Percentiles rank a stretch among this genome's conserved stretches.
phyloP scores from a whole-genome alignment of 169 alveolate genomes.

The Plasmodium malariae region DNA sequence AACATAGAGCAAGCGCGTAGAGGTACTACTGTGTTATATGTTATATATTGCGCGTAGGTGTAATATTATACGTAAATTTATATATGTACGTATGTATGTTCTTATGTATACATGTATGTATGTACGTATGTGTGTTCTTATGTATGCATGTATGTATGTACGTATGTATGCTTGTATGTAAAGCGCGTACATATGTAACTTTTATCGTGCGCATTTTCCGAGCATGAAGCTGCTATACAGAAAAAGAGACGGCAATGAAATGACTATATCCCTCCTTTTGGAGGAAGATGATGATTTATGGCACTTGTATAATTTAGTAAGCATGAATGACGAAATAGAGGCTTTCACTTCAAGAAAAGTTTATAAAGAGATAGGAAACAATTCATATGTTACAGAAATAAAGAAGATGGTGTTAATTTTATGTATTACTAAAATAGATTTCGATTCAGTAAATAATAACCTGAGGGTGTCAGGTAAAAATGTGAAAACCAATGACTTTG shows the following conservation, averaged over 20 bases:
- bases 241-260: slow-evolving; percentile 24
- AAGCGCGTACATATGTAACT: neutral
- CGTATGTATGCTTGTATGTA: neutral
- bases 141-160: neutral
- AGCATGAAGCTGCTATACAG: slow-evolving; percentile 45
- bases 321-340: slow-evolving; percentile 78
- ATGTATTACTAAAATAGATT: slow-evolving; percentile 68
- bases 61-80: no score
- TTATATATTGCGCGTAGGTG: no score
- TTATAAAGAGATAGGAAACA: slow-evolving; percentile 57
- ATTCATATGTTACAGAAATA: slow-evolving; percentile 64
- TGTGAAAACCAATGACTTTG: slow-evolving; percentile 65
- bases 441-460: slow-evolving; percentile 80
- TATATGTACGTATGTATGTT: no score
- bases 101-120: no score
- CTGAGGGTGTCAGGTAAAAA: slow-evolving; percentile 82
- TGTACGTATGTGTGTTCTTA: no score
- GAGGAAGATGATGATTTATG: slow-evolving; percentile 86
- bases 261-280: slow-evolving; percentile 19
- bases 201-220: no score
- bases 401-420: slow-evolving; percentile 21
- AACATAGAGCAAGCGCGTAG: no score
- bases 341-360: slow-evolving; percentile 79
- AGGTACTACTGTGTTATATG: no score
- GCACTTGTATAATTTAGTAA: slow-evolving; percentile 82